Evolutionary conservation across 2,329 filamentous ascomycete genomes (phyloP).

Genomic region (Talaromyces rugulosus): DNA sequence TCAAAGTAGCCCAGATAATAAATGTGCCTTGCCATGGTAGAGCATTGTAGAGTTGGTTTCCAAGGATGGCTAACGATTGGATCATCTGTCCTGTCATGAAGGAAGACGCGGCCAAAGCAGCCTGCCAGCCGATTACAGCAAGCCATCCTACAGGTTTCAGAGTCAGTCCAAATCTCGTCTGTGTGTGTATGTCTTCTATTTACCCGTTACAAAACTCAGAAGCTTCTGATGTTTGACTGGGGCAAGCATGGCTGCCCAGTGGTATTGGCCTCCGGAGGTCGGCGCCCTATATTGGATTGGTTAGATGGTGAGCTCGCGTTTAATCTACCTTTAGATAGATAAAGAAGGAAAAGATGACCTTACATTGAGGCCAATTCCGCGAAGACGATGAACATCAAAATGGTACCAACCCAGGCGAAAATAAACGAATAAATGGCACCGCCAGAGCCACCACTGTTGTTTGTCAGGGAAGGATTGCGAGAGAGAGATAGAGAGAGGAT

Average conservation of each 20-base stretch:
- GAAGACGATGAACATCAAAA: background rate
- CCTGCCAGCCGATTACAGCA: slow-evolving; percentile 41
- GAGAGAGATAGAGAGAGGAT: slow-evolving; percentile 19
- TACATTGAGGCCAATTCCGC: slow-evolving; percentile 2
- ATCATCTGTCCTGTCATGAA: slow-evolving; percentile 31
- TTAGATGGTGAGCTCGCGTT: background rate
- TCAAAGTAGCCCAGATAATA: slow-evolving; percentile 42
- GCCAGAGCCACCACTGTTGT: slow-evolving; percentile 7
- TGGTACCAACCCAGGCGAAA: slow-evolving; percentile 3
- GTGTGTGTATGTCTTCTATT: too few relatives aligned
- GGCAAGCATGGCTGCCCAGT: slow-evolving; percentile 40
- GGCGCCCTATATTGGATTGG: slow-evolving; percentile 22
- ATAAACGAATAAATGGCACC: slow-evolving; percentile 3
- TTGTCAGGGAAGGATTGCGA: slow-evolving; percentile 5
- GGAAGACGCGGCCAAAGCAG: slow-evolving; percentile 34
- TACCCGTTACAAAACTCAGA: slow-evolving; percentile 36
- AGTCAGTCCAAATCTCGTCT: too few relatives aligned
- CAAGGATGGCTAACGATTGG: slow-evolving; percentile 36
- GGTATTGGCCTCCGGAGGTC: slow-evolving; percentile 35
- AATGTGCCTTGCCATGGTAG: slow-evolving; percentile 49
- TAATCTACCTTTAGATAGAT: background rate
- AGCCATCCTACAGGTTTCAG: slow-evolving; percentile 31
- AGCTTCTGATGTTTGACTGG: slow-evolving; percentile 29
- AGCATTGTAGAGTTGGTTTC: slow-evolving; percentile 30
- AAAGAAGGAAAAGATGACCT: background rate